phyloP scores from a whole-genome alignment of 1,284 basidiomycete genomes.

The Xerocomus nothofagi region DNA sequence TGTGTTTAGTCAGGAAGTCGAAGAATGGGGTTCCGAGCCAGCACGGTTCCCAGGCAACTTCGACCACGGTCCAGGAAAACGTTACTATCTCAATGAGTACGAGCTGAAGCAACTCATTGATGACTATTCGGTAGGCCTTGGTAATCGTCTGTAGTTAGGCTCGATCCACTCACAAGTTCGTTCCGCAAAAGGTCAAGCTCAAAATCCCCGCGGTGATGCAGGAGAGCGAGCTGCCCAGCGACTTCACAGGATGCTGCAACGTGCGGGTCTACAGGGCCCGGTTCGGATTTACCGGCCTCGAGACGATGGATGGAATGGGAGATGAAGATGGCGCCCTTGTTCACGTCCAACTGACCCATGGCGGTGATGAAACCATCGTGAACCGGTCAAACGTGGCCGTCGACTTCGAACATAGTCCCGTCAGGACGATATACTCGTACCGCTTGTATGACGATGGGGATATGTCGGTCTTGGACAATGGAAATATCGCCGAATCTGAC shows the following conservation, averaged over 20 bases:
- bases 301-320: neutral
- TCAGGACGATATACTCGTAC: neutral
- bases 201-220: neutral
- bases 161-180: too few relatives aligned
- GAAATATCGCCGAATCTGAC: neutral
- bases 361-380: neutral
- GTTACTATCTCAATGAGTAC: neutral
- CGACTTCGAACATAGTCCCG: neutral
- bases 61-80: neutral
- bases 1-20: neutral
- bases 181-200: neutral
- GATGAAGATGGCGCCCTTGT: neutral
- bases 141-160: too few relatives aligned
- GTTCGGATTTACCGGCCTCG: neutral
- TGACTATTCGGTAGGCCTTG: too few relatives aligned
- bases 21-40: neutral
- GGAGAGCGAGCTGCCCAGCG: neutral
- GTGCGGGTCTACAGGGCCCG: neutral
- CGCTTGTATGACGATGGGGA: neutral
- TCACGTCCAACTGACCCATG: neutral
- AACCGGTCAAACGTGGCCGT: neutral
- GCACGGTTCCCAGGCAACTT: neutral
- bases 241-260: neutral
- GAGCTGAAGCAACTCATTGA: neutral
- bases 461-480: neutral